These are phyloP conservation scores for Fraxinus latifolia DNA, from an alignment of 305 asterid species.

Conservation along the genomic window DNA sequence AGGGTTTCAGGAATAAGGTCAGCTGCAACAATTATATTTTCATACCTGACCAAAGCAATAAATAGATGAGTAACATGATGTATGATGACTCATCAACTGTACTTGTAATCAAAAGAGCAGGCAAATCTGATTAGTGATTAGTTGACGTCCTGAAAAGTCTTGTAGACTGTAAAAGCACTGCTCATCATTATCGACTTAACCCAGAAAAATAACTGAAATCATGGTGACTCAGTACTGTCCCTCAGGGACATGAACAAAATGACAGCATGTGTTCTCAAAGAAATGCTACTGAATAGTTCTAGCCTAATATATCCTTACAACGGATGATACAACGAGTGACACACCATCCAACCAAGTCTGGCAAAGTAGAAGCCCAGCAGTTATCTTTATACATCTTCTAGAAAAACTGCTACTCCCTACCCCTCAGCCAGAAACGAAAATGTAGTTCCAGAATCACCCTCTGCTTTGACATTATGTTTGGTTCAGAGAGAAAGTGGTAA, in stretches of 20 bases:
- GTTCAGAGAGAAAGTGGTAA: background rate
- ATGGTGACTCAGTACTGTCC: background rate
- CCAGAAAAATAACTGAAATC: background rate
- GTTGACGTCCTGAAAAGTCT: background rate
- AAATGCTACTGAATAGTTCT: background rate
- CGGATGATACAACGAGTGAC: background rate
- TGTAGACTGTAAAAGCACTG: background rate
- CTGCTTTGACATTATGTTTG: background rate
- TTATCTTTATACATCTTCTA: background rate
- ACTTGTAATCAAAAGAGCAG: background rate
- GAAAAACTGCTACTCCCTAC: background rate
- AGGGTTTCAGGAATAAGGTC: constrained; percentile 86
- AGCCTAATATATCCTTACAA: background rate
- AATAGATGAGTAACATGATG: background rate
- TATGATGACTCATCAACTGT: background rate
- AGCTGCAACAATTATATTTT: constrained; percentile 75
- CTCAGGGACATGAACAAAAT: background rate
- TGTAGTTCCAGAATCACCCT: background rate
- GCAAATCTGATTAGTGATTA: background rate
- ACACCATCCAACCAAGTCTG: background rate
- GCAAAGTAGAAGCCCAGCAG: background rate
- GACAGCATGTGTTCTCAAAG: background rate
- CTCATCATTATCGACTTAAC: background rate
- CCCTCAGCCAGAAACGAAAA: background rate
- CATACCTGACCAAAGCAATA: constrained; percentile 60